Percentiles rank a stretch among this genome's conserved stretches.
Conservation (phyloP, 75 land plant species). For the Pinus taeda region DNA sequence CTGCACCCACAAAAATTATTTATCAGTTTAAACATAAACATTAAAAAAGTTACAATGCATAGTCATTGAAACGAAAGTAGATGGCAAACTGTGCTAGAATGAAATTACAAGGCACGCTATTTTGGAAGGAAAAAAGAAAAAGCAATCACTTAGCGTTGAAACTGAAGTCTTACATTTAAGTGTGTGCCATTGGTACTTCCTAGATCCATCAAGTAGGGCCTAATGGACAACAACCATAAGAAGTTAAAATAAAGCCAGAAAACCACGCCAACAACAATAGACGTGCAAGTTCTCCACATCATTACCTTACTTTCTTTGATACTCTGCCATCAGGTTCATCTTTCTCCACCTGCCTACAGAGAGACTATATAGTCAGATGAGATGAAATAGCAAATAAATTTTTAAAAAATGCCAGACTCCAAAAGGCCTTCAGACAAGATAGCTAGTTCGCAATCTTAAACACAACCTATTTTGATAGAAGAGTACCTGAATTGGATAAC, state of each 20-base stretch:
- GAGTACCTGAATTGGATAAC: slow-evolving; percentile 85
- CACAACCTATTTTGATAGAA: background rate
- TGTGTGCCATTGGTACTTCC: slow-evolving; percentile 97
- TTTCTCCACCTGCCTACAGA: slow-evolving; percentile 79
- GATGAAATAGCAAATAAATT: background rate
- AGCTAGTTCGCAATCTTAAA: background rate
- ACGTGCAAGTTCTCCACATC: background rate
- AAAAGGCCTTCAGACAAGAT: background rate
- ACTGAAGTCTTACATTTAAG: slow-evolving; percentile 70
- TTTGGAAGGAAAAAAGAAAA: background rate
- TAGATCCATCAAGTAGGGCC: slow-evolving; percentile 98
- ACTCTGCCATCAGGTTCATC: slow-evolving; percentile 74
- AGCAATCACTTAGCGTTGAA: background rate
- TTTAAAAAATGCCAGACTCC: background rate
- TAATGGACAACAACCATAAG: slow-evolving; percentile 18
- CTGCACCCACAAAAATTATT: slow-evolving; percentile 40
- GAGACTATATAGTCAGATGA: background rate
- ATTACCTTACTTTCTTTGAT: slow-evolving; percentile 74
- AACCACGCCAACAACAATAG: background rate
- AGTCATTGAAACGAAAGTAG: background rate
- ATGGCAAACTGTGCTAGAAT: background rate
- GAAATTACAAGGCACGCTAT: too few relatives aligned
- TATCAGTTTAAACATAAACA: background rate
- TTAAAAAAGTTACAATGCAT: slow-evolving; percentile 1
- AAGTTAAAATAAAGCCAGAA: background rate